Evolutionary conservation across 192 early-diverging fungal genomes (phyloP).

Genomic region (Rhizophagus prolifer): DNA sequence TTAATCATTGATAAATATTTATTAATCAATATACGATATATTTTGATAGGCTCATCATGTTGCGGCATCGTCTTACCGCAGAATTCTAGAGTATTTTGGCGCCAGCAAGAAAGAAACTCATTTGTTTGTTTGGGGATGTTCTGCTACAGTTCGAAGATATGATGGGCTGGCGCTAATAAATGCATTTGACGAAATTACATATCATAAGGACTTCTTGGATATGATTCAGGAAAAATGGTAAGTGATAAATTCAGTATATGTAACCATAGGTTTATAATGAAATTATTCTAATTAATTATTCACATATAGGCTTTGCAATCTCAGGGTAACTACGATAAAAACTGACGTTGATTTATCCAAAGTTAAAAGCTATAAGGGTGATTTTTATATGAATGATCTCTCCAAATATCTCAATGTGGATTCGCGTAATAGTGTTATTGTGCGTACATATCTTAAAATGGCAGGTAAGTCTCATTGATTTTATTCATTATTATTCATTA

Average conservation of each 20-base stretch:
- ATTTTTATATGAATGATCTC: slow-evolving; percentile 62
- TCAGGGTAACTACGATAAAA: slow-evolving; percentile 66
- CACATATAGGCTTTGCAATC: slow-evolving; percentile 55
- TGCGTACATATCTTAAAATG: slow-evolving; percentile 60
- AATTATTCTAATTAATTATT: neutral
- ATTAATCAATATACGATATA: neutral
- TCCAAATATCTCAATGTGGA: slow-evolving; percentile 57
- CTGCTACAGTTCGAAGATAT: slow-evolving; percentile 83
- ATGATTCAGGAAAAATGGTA: slow-evolving; percentile 87
- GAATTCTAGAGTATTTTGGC: slow-evolving; percentile 73
- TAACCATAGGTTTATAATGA: neutral
- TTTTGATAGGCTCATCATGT: slow-evolving; percentile 86
- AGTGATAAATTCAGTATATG: neutral
- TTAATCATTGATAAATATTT: slow-evolving; percentile 10
- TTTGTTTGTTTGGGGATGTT: slow-evolving; percentile 89
- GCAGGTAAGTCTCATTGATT: slow-evolving; percentile 35
- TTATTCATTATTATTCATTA: neutral
- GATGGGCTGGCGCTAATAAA: slow-evolving; percentile 69
- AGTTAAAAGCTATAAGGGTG: slow-evolving; percentile 49
- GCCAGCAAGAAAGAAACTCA: slow-evolving; percentile 43
- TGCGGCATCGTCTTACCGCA: slow-evolving; percentile 68
- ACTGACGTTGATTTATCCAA: slow-evolving; percentile 57
- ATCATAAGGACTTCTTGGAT: slow-evolving; percentile 66
- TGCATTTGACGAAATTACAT: slow-evolving; percentile 80
- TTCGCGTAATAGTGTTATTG: slow-evolving; percentile 60